Base-by-base conservation (phyloP, 1,284 basidiomycete genomes). In the Fomitiporia mediterranea region DNA sequence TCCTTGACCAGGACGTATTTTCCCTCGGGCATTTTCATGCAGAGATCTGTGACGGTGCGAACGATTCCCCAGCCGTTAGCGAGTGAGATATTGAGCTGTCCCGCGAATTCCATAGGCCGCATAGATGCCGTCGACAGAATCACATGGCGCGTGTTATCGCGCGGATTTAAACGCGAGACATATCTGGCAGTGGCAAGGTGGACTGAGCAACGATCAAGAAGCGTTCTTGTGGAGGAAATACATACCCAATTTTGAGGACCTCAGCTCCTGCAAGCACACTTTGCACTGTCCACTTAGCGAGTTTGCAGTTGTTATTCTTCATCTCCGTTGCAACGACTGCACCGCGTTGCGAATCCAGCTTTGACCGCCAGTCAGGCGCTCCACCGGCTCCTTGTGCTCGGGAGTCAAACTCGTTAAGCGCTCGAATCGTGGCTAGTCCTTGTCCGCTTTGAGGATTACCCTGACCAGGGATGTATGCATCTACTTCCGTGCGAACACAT, bases 281-380 rank as follows among this genome's bases (percentile, higher is more conserved):
- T 77, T 98, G 95, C 30, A 98, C 90, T 0, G 97, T 89, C 91
- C 96, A 99, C 68, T 96, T 91, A 17, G 96, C 95, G 51, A 99
- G 82, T 74, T 99, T 99, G 77, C 89, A 95, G 67, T 89, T 93
- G 76, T 99, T 99, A 77, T 99, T 99, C 80, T 99, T 99, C 97
- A 99, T 98, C 78, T 99, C 97, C 40, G 94, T 97, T 46, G 97
- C 94, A 57, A 99, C 94, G 43, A 99, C 96, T 2, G 97, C 97
- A 66, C 97, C 97, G 59, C 95, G 86, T 73, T 98, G 95, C 6
- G 90, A 86, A 73, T 99, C 97, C 51, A 99, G 78, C 73, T 97
- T 97, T 49, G 89, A 82, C 49, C 95, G 85, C 97, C 97, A 99
- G 72, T 99, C 97, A 21, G 94, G 91, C 15, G 96, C 94, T 53